These are phyloP conservation scores for Adansonia madagascariensis DNA, from an alignment of 441 rosid genomes.

Conservation along the genomic window DNA sequence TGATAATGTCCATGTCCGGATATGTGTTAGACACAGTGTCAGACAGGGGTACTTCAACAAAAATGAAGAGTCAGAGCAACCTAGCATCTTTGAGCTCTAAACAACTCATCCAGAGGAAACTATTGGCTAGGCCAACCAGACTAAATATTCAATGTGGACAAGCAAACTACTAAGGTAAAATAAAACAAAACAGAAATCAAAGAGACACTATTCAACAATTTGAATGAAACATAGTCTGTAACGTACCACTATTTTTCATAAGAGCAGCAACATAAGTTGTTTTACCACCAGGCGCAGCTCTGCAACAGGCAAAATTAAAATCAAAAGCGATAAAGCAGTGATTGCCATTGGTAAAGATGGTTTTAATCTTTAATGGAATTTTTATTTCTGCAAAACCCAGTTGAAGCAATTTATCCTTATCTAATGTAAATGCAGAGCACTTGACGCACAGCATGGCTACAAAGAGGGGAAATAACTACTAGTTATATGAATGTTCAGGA, in stretches of 20 bases:
- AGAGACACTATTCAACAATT: neutral
- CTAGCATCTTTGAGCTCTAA: neutral
- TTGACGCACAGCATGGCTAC: no score
- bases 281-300: slow-evolving; percentile 99
- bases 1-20: no score
- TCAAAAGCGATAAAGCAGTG: neutral
- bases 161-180: neutral
- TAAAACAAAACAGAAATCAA: slow-evolving; percentile 10
- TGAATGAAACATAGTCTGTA: slow-evolving; percentile 26
- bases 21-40: no score
- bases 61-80: no score
- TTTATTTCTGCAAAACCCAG: no score
- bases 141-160: slow-evolving; percentile 1
- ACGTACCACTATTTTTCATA: slow-evolving; percentile 92
- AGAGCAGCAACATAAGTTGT: slow-evolving; percentile 90
- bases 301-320: slow-evolving; percentile 43
- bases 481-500: no score
- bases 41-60: no score
- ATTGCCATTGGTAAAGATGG: no score
- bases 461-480: no score
- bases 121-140: neutral
- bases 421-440: no score
- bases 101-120: neutral
- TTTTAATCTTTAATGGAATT: no score
- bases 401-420: no score